Conservation (phyloP, 78 protist species). For the Dictyostelium discoideum region DNA sequence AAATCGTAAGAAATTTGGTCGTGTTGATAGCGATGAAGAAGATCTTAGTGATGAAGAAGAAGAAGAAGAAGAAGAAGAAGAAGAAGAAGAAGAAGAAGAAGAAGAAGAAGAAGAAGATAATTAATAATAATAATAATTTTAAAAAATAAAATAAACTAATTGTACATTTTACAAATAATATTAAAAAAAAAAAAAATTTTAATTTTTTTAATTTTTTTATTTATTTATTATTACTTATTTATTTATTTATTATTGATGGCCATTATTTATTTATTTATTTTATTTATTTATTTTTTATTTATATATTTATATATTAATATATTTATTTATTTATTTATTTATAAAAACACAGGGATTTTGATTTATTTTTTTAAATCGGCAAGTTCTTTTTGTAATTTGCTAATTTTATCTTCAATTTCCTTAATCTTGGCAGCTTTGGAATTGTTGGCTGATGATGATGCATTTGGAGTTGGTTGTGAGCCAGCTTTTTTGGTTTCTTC, state of each 20-base stretch:
- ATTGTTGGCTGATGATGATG: neutral
- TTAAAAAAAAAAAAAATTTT: neutral
- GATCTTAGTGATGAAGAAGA: neutral
- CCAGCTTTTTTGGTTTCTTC: neutral
- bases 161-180: neutral
- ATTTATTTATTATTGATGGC: neutral
- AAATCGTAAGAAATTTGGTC: slow-evolving; percentile 37
- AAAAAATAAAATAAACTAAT: neutral
- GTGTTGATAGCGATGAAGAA: slow-evolving; percentile 39
- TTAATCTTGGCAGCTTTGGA: slow-evolving; percentile 3
- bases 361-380: slow-evolving; percentile 12
- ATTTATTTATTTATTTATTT: neutral
- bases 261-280: neutral
- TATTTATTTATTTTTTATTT: neutral
- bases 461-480: neutral
- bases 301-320: neutral
- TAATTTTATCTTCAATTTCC: slow-evolving; percentile 11
- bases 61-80: slow-evolving; percentile 7
- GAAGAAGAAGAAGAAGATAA: neutral
- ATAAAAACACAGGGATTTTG: neutral
- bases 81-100: neutral
- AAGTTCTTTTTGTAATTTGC: slow-evolving; percentile 28
- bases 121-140: neutral
- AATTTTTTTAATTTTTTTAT: neutral
- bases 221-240: neutral